phyloP scores from a whole-genome alignment of 164 flowering plant genomes.

The Echeveria elegans region DNA sequence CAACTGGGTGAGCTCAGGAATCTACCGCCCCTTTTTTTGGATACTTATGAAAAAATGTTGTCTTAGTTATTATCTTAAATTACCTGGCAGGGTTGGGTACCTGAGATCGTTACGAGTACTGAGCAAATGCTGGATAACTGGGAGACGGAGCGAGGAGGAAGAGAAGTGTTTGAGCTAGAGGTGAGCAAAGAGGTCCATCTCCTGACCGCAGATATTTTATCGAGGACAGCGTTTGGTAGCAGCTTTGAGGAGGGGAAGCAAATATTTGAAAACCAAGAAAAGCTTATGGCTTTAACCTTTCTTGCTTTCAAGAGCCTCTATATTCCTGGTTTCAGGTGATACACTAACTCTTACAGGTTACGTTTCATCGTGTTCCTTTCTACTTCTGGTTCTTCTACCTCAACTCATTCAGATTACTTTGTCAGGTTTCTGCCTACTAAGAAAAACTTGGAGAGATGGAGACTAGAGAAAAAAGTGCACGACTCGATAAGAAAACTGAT shows the following conservation, averaged over 20 bases:
- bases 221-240: conserved; percentile 79
- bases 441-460: conserved; percentile 49
- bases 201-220: conserved; percentile 54
- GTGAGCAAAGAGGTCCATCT: conserved; percentile 43
- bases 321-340: conserved; percentile 61
- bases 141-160: conserved; percentile 12
- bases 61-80: neutral
- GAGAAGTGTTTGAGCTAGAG: conserved; percentile 20
- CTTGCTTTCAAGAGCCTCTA: conserved; percentile 48
- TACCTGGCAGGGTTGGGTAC: conserved; percentile 12
- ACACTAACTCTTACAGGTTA: neutral
- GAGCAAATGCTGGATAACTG: conserved; percentile 12
- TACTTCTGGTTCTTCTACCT: neutral
- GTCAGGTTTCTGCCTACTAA: conserved; percentile 58
- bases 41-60: neutral
- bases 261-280: conserved; percentile 57
- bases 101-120: conserved; percentile 10
- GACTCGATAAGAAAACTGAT: conserved; percentile 33
- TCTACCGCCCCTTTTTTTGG: neutral
- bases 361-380: neutral
- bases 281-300: conserved; percentile 35
- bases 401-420: neutral
- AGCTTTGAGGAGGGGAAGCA: conserved; percentile 62
- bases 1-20: neutral
- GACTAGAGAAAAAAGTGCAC: conserved; percentile 42